Evolutionary conservation across 805 yeast genomes (phyloP).

Genomic region (Grigorovia humatica): DNA sequence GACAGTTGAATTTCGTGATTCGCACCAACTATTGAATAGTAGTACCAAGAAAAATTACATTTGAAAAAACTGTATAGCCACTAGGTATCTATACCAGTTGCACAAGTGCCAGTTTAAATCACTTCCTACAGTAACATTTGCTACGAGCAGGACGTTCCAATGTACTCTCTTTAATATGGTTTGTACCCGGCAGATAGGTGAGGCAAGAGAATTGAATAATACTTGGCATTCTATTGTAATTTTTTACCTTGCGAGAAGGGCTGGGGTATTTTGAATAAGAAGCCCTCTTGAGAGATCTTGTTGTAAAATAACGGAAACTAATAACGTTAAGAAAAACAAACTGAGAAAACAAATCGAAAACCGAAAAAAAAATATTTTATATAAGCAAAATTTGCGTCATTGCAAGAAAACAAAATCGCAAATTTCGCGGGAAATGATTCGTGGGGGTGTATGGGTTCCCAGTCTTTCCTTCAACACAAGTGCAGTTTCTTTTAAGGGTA

Average conservation of each 20-base stretch:
- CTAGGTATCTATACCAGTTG: too few species aligned
- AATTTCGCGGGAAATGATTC: not conserved
- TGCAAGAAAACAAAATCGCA: not conserved
- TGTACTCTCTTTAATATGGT: too few species aligned
- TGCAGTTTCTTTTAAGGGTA: not conserved
- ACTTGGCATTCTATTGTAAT: conserved; percentile 13
- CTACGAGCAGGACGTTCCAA: too few species aligned
- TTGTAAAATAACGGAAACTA: not conserved
- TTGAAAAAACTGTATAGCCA: too few species aligned
- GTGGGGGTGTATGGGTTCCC: not conserved
- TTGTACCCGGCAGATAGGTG: too few species aligned
- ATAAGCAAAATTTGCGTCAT: not conserved
- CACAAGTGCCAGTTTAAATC: too few species aligned
- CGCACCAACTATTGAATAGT: too few species aligned
- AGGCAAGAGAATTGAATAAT: conserved; percentile 4
- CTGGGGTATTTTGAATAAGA: too few species aligned
- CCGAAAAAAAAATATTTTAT: not conserved
- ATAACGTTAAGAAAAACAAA: not conserved
- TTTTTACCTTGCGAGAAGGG: not conserved
- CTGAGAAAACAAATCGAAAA: not conserved
- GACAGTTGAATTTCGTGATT: too few species aligned
- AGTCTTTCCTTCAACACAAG: not conserved
- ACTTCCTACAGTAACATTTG: too few species aligned
- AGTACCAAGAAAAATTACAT: too few species aligned
- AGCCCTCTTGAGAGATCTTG: not conserved